Evolutionary conservation across 495 filamentous ascomycete species (phyloP).

Genomic region (Eremomyces bilateralis): DNA sequence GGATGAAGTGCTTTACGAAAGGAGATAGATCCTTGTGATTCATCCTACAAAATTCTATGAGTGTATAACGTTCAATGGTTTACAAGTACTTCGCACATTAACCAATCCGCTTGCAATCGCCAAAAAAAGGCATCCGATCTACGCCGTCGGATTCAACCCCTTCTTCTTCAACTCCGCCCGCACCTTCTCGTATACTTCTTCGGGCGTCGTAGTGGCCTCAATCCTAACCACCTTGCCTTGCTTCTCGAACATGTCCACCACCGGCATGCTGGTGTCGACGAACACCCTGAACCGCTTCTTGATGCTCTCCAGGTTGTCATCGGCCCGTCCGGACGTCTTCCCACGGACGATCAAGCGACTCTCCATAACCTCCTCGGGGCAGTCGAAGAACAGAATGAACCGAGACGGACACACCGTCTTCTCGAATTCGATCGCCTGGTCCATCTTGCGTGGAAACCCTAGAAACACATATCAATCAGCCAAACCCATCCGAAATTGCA

Average conservation of each 20-base stretch:
- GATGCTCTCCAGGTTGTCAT: constrained; percentile 90
- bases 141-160: constrained; percentile 14
- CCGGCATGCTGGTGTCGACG: constrained; percentile 88
- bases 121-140: too few species aligned
- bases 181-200: constrained; percentile 55
- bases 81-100: too few species aligned
- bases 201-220: constrained; percentile 39
- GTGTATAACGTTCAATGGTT: too few species aligned
- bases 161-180: constrained; percentile 28
- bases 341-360: constrained; percentile 63
- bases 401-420: constrained; percentile 58
- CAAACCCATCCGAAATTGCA: too few species aligned
- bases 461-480: not conserved
- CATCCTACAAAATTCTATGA: too few species aligned
- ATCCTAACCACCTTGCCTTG: constrained; percentile 63
- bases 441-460: constrained; percentile 89
- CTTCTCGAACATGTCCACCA: constrained; percentile 63
- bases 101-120: too few species aligned
- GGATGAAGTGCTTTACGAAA: too few species aligned
- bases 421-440: constrained; percentile 89
- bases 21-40: too few species aligned
- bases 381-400: constrained; percentile 82
- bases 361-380: constrained; percentile 74
- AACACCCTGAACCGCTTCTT: constrained; percentile 89
- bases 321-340: constrained; percentile 71